A percentile compares a stretch with the other conserved stretches of the same genome.
phyloP scores from a whole-genome alignment of 495 filamentous ascomycete species.

The Wilcoxina mikolae region DNA sequence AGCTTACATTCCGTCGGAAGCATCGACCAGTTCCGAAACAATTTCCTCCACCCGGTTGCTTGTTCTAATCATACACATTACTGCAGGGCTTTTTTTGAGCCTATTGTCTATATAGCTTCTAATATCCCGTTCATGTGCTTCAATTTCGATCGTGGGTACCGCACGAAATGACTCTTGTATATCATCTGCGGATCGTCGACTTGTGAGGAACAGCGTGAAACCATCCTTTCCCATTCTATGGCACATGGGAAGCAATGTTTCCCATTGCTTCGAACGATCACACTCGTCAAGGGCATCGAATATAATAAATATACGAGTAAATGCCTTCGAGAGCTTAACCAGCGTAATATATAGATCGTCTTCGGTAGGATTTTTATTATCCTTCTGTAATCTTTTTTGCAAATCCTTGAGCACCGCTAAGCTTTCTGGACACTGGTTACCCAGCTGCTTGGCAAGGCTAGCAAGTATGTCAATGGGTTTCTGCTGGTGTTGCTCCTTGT shows the following conservation, averaged over 20 bases:
- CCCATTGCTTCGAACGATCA: conserved; percentile 2
- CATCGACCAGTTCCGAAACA: conserved; percentile 9
- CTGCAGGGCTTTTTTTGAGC: not conserved
- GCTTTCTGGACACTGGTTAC: not conserved
- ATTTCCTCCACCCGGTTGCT: conserved; percentile 2
- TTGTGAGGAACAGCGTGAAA: conserved; percentile 9
- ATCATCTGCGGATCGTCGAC: conserved; percentile 11
- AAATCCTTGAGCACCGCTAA: not conserved
- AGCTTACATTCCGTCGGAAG: conserved; percentile 13
- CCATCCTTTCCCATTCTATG: conserved; percentile 1
- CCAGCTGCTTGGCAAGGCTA: conserved; percentile 8
- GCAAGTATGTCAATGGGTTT: conserved; percentile 3
- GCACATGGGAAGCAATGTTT: conserved; percentile 9
- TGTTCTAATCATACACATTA: not conserved
- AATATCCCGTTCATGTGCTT: conserved; percentile 7
- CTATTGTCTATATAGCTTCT: conserved; percentile 1
- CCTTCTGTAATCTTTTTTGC: not conserved
- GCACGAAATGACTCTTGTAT: not conserved
- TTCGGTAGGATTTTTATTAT: not conserved
- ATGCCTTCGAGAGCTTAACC: not conserved
- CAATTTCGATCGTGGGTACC: conserved; percentile 5
- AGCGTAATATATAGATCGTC: conserved; percentile 5
- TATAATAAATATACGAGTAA: conserved; percentile 8
- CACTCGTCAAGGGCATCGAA: conserved; percentile 19
- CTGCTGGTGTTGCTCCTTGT: conserved; percentile 7